Base-by-base conservation (phyloP, 2,329 filamentous ascomycete genomes). In the Sarocladiaceae sp. region DNA sequence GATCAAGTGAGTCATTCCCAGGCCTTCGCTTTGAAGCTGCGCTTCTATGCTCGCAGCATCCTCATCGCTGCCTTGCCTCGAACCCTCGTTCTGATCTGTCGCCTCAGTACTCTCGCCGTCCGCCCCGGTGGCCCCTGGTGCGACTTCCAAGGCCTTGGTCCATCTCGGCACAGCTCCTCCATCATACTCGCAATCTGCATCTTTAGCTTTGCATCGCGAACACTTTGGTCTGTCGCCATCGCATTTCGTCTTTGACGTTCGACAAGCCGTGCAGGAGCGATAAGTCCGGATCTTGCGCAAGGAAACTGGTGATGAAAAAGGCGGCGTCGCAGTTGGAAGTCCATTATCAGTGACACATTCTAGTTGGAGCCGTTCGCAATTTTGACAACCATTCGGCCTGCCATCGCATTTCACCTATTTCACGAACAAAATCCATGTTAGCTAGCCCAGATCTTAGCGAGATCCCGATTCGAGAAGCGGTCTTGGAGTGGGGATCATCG, bases 391-490 rank as follows among this genome's bases (percentile, higher is more conserved):
- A 58, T 70, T 64, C 35, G 68, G 67, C n/a, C 69, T 65, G 44
- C 68, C 69, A 54, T 71, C 69, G 56, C 69, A 71, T 62, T 71
- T 71, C 62, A 71, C 69, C 69, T 71, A 59, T 49, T n/a, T n/a
- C n/a, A n/a, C n/a, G n/a, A n/a, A 26, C 12, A 22, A 15, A 10
- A 58, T 53, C 25, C n/a, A 35, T 31, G 33, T 11, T 33, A 52
- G 37, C 31, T 25, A 52, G 50, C 33, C 12, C 22, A 18, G 53
- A 20, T 10, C 50, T 31, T 28, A 25, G 40, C 47, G 52, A 46
- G 28, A 50, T 18, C 33, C 42, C 37, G 47, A 42, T 47, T 22
- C n/a, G n/a, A n/a, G n/a, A n/a, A n/a, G n/a, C n/a, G 31, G 20
- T 25, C 33, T 50, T 26, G 12, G n/a, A n/a, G 54, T 26, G 51